Evolutionary conservation across 2,329 filamentous ascomycete genomes (phyloP).

Genomic region (Pyricularia grisea): DNA sequence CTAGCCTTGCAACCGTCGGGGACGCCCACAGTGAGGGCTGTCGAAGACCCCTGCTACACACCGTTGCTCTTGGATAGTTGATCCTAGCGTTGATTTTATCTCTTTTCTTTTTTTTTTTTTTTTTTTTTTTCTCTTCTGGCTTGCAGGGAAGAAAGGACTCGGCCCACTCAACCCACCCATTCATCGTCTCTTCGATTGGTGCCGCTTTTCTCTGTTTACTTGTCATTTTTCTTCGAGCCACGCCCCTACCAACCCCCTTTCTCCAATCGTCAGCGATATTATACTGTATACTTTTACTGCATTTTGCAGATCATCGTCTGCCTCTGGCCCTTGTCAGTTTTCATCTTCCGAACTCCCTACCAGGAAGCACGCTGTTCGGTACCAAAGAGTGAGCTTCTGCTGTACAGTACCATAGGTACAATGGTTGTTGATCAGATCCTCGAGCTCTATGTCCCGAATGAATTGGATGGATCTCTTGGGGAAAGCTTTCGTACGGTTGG

Average conservation of each 20-base stretch:
- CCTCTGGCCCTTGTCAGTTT: neutral
- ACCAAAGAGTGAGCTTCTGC: neutral
- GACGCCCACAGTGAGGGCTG: conserved; percentile 9
- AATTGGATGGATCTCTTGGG: neutral
- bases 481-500: neutral
- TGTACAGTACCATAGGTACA: neutral
- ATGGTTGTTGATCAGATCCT: neutral
- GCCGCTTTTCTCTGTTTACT: neutral
- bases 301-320: conserved; percentile 1
- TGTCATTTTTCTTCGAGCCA: neutral
- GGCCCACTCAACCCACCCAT: neutral
- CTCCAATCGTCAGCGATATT: neutral
- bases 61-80: conserved; percentile 4
- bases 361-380: neutral
- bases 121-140: neutral
- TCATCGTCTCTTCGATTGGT: neutral
- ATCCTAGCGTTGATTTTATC: neutral
- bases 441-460: neutral
- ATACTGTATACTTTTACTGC: neutral
- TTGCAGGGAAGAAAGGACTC: neutral
- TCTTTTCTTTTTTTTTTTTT: neutral
- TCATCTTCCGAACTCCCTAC: neutral
- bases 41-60: conserved; percentile 12
- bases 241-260: neutral
- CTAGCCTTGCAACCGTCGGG: conserved; percentile 25